Evolutionary conservation across 176 grass and related monocot species (phyloP).

Genomic region (Triticum turgidum): DNA sequence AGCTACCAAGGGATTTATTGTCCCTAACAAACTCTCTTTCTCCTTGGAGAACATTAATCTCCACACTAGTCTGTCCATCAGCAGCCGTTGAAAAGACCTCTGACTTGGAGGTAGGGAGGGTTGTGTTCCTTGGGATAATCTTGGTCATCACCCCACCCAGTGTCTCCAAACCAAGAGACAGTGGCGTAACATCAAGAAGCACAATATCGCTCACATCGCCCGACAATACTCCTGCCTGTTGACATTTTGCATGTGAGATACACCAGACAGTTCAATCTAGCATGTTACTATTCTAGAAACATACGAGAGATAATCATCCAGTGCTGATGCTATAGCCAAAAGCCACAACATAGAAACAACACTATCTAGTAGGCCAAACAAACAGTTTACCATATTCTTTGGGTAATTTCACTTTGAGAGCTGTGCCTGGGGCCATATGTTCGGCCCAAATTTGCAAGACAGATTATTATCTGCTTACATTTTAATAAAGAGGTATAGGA

Average conservation of each 20-base stretch:
- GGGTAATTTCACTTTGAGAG: neutral
- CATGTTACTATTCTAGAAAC: neutral
- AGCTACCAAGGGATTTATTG: constrained; percentile 79
- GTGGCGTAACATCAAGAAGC: constrained; percentile 72
- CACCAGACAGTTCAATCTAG: neutral
- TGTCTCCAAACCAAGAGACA: constrained; percentile 83
- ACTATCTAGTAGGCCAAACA: neutral
- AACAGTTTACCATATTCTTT: neutral
- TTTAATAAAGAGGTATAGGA: neutral
- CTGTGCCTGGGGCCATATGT: neutral
- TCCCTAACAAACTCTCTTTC: constrained; percentile 82
- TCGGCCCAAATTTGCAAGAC: neutral
- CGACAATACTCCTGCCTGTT: constrained; percentile 70
- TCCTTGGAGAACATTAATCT: constrained; percentile 82
- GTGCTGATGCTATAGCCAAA: neutral
- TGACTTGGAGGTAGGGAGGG: constrained; percentile 64
- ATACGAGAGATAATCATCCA: neutral
- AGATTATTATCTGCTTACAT: neutral
- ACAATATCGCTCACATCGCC: constrained; percentile 84
- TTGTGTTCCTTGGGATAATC: constrained; percentile 80
- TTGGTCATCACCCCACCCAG: constrained; percentile 85
- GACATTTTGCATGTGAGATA: constrained; percentile 6
- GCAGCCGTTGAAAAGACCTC: constrained; percentile 80
- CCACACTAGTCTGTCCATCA: constrained; percentile 74
- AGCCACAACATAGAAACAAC: neutral